A percentile compares a stretch with the other conserved stretches of the same genome.
Conservation (phyloP, 177 flowering plant genomes). For the Vitis hybrid region DNA sequence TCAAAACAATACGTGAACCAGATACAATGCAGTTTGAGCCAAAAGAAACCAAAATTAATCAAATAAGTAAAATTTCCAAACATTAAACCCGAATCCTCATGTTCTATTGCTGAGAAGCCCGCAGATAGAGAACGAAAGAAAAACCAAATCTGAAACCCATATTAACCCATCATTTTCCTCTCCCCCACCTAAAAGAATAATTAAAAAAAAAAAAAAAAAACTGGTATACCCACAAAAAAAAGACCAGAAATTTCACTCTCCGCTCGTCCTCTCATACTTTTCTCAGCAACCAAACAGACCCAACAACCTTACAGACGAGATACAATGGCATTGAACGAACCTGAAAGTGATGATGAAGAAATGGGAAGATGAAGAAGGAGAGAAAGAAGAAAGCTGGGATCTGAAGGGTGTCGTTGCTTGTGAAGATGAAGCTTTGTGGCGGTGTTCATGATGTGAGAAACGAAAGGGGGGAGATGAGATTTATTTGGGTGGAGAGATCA, state of each 20-base stretch:
- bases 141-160: no score
- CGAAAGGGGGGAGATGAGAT: neutral
- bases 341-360: neutral
- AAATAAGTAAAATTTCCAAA: no score
- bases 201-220: neutral
- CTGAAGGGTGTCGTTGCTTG: neutral
- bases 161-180: no score
- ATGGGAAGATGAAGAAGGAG: neutral
- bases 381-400: neutral
- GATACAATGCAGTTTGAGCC: no score
- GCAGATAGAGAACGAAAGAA: no score
- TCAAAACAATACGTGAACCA: no score
- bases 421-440: neutral
- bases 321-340: no score
- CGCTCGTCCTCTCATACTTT: neutral
- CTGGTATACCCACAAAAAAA: neutral
- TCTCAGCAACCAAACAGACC: constrained; percentile 5
- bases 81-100: no score
- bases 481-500: neutral
- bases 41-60: no score
- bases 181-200: no score
- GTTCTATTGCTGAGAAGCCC: no score
- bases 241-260: neutral
- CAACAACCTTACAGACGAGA: neutral
- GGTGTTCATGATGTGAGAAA: constrained; percentile 4